These are phyloP conservation scores for Catharanthus roseus DNA, from an alignment of 257 asterid genomes.

Conservation along the genomic window DNA sequence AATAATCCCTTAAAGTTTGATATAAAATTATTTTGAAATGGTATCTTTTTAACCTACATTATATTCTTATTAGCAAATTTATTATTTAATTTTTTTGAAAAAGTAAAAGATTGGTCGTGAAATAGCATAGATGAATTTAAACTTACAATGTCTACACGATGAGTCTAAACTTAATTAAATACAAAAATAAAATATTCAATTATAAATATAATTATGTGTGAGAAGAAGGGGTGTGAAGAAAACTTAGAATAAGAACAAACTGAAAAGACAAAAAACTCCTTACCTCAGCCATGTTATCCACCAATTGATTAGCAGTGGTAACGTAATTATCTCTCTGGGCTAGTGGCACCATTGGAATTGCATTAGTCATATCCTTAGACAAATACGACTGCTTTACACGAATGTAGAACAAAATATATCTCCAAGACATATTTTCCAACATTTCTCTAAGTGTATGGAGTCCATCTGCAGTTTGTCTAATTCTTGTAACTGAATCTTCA, in stretches of 20 bases:
- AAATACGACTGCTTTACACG: slow-evolving; percentile 61
- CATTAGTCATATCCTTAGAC: slow-evolving; percentile 36
- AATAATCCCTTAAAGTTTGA: no score
- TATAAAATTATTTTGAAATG: no score
- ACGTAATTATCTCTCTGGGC: slow-evolving; percentile 33
- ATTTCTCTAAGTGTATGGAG: slow-evolving; percentile 59
- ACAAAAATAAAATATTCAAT: no score
- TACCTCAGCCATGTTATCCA: slow-evolving; percentile 76
- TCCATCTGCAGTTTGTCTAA: slow-evolving; percentile 68
- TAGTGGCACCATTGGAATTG: slow-evolving; percentile 42
- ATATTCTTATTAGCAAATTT: no score
- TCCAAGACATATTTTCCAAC: slow-evolving; percentile 82
- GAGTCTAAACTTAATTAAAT: no score
- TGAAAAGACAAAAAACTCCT: background rate
- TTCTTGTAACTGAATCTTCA: slow-evolving; percentile 59
- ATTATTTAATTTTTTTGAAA: no score
- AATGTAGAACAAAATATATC: slow-evolving; percentile 63
- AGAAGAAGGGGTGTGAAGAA: no score
- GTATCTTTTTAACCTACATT: no score
- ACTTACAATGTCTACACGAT: no score
- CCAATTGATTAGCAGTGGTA: slow-evolving; percentile 52
- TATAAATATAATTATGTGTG: no score
- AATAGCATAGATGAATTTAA: no score
- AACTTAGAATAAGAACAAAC: background rate
- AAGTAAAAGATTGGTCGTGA: no score